A percentile compares a stretch with the other conserved stretches of the same genome.
phyloP scores from a whole-genome alignment of 805 yeast species.

The Candida pseudoglaebosa region DNA sequence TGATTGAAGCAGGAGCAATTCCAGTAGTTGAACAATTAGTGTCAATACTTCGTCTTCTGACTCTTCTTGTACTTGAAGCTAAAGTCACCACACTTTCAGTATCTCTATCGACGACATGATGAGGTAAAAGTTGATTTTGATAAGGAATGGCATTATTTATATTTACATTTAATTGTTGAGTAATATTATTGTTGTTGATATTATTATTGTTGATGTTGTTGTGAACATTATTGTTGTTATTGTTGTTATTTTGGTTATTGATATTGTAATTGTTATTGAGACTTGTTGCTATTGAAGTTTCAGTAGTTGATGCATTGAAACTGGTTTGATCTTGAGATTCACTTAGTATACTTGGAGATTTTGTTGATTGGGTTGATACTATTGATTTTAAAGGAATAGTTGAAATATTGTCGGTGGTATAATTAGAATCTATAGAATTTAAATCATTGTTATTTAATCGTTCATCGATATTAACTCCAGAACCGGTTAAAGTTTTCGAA shows the following conservation, averaged over 20 bases:
- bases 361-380: slow-evolving; percentile 37
- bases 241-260: slow-evolving; percentile 4
- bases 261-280: background rate
- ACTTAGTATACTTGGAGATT: slow-evolving; percentile 37
- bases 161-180: slow-evolving; percentile 2
- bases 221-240: too few relatives aligned
- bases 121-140: background rate
- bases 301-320: slow-evolving; percentile 43
- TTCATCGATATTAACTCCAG: background rate
- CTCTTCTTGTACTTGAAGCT: slow-evolving; percentile 37
- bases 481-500: background rate
- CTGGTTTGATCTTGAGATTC: slow-evolving; percentile 26
- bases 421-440: background rate
- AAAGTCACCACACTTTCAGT: slow-evolving; percentile 41
- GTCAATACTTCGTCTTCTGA: slow-evolving; percentile 40
- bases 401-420: slow-evolving; percentile 36
- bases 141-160: slow-evolving; percentile 8
- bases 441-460: slow-evolving; percentile 1
- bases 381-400: slow-evolving; percentile 48
- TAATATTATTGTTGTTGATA: too few relatives aligned
- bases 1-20: slow-evolving; percentile 69
- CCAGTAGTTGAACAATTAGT: slow-evolving; percentile 66
- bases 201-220: too few relatives aligned
- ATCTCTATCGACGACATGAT: slow-evolving; percentile 26
- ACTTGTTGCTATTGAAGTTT: slow-evolving; percentile 48